Evolutionary conservation across 78 protist genomes (phyloP).

Genomic region (Dictyostelium brefeldianum): DNA sequence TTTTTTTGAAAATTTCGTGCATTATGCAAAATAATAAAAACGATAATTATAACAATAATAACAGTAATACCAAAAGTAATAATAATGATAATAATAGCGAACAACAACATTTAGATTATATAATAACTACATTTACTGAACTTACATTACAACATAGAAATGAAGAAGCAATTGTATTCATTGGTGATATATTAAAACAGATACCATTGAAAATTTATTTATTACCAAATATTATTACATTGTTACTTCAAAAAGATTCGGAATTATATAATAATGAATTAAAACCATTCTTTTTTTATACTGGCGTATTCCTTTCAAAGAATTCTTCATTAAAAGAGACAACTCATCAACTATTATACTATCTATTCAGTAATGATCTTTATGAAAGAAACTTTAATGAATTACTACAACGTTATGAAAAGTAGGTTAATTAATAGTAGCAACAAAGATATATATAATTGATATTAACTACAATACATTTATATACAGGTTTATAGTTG

Average conservation of each 20-base stretch:
- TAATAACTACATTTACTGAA: constrained; percentile 1
- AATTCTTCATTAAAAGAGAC: background rate
- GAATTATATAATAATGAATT: constrained; percentile 9
- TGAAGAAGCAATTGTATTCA: constrained; percentile 25
- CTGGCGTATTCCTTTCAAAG: background rate
- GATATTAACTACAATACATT: background rate
- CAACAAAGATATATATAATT: background rate
- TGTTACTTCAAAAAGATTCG: constrained; percentile 24
- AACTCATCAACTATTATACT: constrained; percentile 14
- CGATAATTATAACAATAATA: no score
- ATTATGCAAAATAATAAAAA: no score
- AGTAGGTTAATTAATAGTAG: background rate
- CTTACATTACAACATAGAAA: constrained; percentile 19
- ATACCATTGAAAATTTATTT: constrained; percentile 4
- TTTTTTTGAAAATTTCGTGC: no score
- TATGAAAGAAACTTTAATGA: constrained; percentile 24
- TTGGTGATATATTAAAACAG: background rate
- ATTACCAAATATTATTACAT: constrained; percentile 25
- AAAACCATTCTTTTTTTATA: constrained; percentile 23
- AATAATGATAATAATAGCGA: background rate
- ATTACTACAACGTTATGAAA: background rate
- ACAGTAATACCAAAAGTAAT: background rate
- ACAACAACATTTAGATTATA: background rate
- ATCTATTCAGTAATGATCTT: constrained; percentile 22
- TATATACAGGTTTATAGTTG: background rate